Evolutionary conservation across 176 grass and related monocot species (phyloP), one percentile per base, ranked within the genome.

Genomic region (Olyra latifolia): DNA sequence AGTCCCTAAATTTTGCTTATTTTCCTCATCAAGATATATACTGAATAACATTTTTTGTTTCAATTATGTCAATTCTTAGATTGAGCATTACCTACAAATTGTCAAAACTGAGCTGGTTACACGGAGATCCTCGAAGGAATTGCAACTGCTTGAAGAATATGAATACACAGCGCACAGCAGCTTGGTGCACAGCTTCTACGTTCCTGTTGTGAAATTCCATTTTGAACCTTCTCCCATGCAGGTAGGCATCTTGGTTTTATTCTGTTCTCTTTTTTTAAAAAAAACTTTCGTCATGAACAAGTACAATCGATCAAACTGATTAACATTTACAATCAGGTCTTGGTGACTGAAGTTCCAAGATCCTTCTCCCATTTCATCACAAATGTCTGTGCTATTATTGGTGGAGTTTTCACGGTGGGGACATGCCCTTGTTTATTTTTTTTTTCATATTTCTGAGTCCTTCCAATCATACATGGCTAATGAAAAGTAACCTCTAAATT

Each of bases 31-130:
- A 23, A 6, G 6, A 75, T 63, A 44, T 71, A 46, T 44, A 30
- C 22, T 40, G 17, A 58, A 70, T 84, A 28, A 77, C 81, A 59
- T 60, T 59, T 35, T 62, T 55, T 72, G 15, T 69, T 89, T 80
- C 64, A 42, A 46, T 28, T 77, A 24, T 58, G 58, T 73, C 16
- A 82, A 82, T 84, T 90, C 22, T 88, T 88, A 99, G 97, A 99
- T 99, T 84, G 97, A 99, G 76, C 97, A 99, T 82, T 99, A 99
- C 73, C 83, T 99, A n/a, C 97, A 99, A 91, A 69, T 99, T 19
- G 97, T 99, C 28, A 99, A 99, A 72, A 96, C 90, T 6, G 93
- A 99, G 61, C 69, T 95, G 80, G 71, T 91, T 62, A 81, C 86
- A 52, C 79, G 44, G 72, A 96, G 79, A 71, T 78, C 60, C 69